phyloP scores from a whole-genome alignment of 768 basidiomycete species.

The Boletus reticuloceps region DNA sequence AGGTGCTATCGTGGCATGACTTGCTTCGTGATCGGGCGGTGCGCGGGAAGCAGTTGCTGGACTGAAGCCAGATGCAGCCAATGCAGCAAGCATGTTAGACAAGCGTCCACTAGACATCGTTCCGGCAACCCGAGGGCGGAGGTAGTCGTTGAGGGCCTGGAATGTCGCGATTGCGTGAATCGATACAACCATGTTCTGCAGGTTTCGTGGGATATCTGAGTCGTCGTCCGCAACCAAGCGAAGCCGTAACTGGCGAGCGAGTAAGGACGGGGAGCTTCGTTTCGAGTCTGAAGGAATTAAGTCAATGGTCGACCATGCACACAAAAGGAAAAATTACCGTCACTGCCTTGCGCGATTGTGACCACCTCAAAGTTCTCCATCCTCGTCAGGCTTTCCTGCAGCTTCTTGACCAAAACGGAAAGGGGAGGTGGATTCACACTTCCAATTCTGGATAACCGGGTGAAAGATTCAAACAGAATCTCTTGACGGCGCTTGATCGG shows the following conservation, averaged over 20 bases:
- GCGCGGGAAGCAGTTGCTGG: conserved; percentile 44
- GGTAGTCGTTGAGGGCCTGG: conserved; percentile 94
- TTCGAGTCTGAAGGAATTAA: conserved; percentile 62
- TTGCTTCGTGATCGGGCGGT: conserved; percentile 33
- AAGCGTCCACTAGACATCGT: conserved; percentile 62
- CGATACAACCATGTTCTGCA: conserved; percentile 91
- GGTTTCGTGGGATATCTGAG: conserved; percentile 80
- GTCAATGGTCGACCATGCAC: conserved; percentile 9
- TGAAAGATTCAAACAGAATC: conserved; percentile 77
- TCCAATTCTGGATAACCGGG: conserved; percentile 46
- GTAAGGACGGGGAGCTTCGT: conserved; percentile 83
- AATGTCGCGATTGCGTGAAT: conserved; percentile 99
- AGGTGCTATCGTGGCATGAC: conserved; percentile 29
- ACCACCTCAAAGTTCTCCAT: conserved; percentile 96
- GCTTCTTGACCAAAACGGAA: conserved; percentile 83
- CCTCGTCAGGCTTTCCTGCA: conserved; percentile 92
- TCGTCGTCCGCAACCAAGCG: conserved; percentile 88
- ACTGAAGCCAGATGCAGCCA: conserved; percentile 73
- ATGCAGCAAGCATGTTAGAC: conserved; percentile 88
- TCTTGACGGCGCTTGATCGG: conserved; percentile 64
- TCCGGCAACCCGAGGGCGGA: conserved; percentile 85
- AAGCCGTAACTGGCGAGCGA: conserved; percentile 90
- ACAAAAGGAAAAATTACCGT: conserved; percentile 49
- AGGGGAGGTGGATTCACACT: conserved; percentile 56
- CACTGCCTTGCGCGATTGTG: conserved; percentile 78